Percentiles rank a stretch among this genome's conserved stretches.
Evolutionary conservation across 2,329 filamentous ascomycete species (phyloP).

Genomic region (Fusarium nanum): DNA sequence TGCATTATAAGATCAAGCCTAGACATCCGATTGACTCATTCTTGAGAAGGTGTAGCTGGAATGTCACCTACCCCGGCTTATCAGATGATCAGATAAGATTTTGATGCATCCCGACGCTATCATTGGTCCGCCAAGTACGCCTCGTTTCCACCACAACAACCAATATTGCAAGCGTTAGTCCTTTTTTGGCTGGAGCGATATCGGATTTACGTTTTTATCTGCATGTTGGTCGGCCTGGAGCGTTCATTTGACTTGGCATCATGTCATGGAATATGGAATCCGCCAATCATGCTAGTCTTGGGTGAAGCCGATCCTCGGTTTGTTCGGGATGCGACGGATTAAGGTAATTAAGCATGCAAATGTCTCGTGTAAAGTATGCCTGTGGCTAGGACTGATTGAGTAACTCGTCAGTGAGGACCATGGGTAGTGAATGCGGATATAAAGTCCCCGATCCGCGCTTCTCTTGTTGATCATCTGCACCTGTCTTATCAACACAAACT

Average conservation of each 20-base stretch:
- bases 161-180: neutral
- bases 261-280: conserved; percentile 5
- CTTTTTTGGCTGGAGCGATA: conserved; percentile 17
- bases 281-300: neutral
- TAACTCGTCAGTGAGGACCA: no score
- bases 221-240: neutral
- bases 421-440: neutral
- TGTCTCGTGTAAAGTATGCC: neutral
- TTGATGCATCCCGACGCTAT: conserved; percentile 23
- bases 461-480: neutral
- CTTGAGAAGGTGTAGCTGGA: neutral
- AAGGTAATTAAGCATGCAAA: neutral
- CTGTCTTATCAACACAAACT: neutral
- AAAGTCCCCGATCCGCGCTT: neutral
- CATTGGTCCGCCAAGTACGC: conserved; percentile 8
- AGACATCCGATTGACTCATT: conserved; percentile 8
- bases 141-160: neutral
- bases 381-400: neutral
- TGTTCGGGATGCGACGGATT: neutral
- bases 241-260: conserved; percentile 31
- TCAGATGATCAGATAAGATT: conserved; percentile 48
- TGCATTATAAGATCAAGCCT: neutral
- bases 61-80: conserved; percentile 24
- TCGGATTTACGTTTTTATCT: conserved; percentile 11
- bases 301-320: neutral